phyloP scores from a whole-genome alignment of 2,329 filamentous ascomycete species.

The Nigrospora sphaerica region DNA sequence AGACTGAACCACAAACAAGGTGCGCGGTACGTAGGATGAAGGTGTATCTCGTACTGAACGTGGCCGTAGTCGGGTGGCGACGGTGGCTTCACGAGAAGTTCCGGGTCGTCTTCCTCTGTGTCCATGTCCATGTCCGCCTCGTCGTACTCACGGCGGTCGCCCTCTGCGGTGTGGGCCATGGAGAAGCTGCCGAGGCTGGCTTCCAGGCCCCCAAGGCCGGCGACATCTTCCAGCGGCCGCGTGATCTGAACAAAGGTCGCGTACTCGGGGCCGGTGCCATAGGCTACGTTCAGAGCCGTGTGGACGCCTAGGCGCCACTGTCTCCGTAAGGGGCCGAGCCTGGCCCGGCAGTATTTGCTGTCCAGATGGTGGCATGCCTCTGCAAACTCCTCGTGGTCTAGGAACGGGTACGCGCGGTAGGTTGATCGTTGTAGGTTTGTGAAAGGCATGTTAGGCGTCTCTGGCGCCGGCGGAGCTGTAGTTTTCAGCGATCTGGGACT shows the following conservation, averaged over 20 bases:
- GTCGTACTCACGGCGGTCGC: background rate
- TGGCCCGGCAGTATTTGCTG: conserved; percentile 49
- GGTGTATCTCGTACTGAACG: conserved; percentile 66
- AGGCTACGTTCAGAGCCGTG: conserved; percentile 40
- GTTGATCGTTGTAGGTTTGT: conserved; percentile 18
- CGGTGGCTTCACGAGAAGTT: conserved; percentile 26
- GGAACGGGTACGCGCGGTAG: conserved; percentile 52
- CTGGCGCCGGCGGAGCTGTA: too few species aligned
- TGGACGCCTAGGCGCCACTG: conserved; percentile 48
- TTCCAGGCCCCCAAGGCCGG: conserved; percentile 37
- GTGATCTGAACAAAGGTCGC: conserved; percentile 50
- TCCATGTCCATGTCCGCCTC: conserved; percentile 11
- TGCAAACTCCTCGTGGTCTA: conserved; percentile 55
- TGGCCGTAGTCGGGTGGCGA: conserved; percentile 25
- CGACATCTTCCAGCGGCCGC: conserved; percentile 38
- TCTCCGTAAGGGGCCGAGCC: conserved; percentile 44
- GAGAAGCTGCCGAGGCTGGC: conserved; percentile 38
- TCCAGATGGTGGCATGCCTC: conserved; percentile 58
- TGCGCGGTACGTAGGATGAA: conserved; percentile 67
- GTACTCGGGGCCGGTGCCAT: conserved; percentile 32
- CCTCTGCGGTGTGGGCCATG: conserved; percentile 22
- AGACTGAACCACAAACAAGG: conserved; percentile 73
- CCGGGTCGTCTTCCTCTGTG: conserved; percentile 48
- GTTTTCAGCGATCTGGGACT: too few species aligned
- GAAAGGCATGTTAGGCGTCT: too few species aligned